A percentile compares a stretch with the other conserved stretches of the same genome.
phyloP scores from a whole-genome alignment of 768 basidiomycete genomes.

The Lactarius sanguifluus region DNA sequence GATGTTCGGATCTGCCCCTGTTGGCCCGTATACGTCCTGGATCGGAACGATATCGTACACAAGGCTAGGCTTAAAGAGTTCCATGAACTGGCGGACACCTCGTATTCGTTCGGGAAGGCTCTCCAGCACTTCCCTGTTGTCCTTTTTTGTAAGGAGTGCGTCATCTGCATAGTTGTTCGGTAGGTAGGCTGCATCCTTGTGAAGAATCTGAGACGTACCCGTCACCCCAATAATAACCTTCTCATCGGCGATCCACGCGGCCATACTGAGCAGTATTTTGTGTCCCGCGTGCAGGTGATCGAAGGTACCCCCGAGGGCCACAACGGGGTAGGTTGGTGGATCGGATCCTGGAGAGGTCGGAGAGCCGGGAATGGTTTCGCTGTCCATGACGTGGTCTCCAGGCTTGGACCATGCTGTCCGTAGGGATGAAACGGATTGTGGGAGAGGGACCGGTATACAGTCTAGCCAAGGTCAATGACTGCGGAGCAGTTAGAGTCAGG shows the following conservation, averaged over 20 bases:
- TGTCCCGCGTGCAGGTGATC: slow-evolving; percentile 98
- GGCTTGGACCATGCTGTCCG: slow-evolving; percentile 27
- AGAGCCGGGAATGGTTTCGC: slow-evolving; percentile 8
- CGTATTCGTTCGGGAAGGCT: slow-evolving; percentile 54
- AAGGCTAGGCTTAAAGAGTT: slow-evolving; percentile 65
- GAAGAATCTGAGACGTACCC: slow-evolving; percentile 44
- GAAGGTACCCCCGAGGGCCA: slow-evolving; percentile 94
- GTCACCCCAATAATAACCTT: slow-evolving; percentile 92
- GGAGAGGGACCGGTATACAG: slow-evolving; percentile 30
- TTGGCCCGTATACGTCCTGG: slow-evolving; percentile 88
- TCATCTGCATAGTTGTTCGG: slow-evolving; percentile 50
- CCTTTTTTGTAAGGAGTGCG: slow-evolving; percentile 66
- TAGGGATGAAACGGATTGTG: slow-evolving; percentile 24
- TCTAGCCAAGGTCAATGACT: slow-evolving; percentile 11
- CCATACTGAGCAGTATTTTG: slow-evolving; percentile 94
- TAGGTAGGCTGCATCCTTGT: neutral
- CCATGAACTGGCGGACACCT: slow-evolving; percentile 65
- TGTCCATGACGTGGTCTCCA: slow-evolving; percentile 23
- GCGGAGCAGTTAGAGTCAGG: neutral
- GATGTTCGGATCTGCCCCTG: slow-evolving; percentile 82
- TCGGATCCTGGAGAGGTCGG: slow-evolving; percentile 22
- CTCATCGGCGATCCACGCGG: slow-evolving; percentile 70
- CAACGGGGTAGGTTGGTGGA: slow-evolving; percentile 54
- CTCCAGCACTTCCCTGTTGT: slow-evolving; percentile 66
- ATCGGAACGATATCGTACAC: slow-evolving; percentile 71